phyloP scores from a whole-genome alignment of 192 early-diverging fungal species.

The Backusella morwellensis region DNA sequence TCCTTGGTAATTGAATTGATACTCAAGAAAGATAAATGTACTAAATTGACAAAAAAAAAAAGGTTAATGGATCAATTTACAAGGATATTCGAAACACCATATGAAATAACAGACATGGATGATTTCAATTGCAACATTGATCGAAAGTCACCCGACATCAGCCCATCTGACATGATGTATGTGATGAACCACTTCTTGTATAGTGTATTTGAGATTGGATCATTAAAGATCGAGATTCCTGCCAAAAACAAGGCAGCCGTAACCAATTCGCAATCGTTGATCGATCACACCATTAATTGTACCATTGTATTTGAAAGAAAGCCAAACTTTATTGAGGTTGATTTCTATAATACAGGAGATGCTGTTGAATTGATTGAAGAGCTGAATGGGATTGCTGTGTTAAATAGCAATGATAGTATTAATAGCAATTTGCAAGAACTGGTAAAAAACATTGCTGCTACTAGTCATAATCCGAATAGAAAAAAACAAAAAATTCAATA shows the following conservation, averaged over 20 bases:
- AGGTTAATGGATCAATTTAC: conserved; percentile 58
- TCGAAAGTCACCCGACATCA: conserved; percentile 33
- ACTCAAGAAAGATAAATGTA: not conserved
- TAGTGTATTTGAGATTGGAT: conserved; percentile 31
- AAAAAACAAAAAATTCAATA: not conserved
- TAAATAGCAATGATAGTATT: not conserved
- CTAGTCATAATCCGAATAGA: not conserved
- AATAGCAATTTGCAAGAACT: not conserved
- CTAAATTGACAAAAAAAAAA: not conserved
- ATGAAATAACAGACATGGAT: conserved; percentile 37
- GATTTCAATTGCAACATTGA: conserved; percentile 55
- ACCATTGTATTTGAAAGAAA: conserved; percentile 32
- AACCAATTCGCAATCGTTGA: conserved; percentile 53
- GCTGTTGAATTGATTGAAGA: conserved; percentile 46
- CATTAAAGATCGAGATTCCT: conserved; percentile 43
- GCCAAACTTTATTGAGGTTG: conserved; percentile 68
- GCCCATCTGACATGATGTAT: conserved; percentile 42
- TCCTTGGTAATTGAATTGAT: conserved; percentile 49
- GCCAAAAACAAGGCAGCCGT: conserved; percentile 33
- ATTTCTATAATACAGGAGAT: conserved; percentile 64
- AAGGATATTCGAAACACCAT: conserved; percentile 69
- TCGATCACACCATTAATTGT: conserved; percentile 57
- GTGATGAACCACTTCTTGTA: conserved; percentile 76
- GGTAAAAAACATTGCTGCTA: not conserved
- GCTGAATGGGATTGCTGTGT: conserved; percentile 45